Evolutionary conservation across 768 basidiomycete species (phyloP).

Genomic region (Podaxis pistillaris): DNA sequence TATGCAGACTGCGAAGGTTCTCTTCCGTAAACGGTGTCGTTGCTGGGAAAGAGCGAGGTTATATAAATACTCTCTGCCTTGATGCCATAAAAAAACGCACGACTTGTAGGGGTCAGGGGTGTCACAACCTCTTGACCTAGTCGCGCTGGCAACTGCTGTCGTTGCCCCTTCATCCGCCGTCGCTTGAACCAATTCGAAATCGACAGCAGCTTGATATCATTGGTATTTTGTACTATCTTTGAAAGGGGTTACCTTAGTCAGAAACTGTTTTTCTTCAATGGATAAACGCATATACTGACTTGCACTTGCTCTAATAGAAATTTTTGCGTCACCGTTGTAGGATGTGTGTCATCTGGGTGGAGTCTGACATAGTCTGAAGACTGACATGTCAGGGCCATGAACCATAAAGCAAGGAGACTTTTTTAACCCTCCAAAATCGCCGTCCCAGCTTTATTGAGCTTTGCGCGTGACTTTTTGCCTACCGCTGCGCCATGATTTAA

Average conservation of each 20-base stretch:
- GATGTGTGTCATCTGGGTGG: constrained; percentile 10
- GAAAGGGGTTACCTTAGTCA: neutral
- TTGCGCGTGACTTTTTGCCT: neutral
- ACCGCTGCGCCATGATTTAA: neutral
- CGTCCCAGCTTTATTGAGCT: neutral
- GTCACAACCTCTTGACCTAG: neutral
- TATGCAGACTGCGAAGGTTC: constrained; percentile 5
- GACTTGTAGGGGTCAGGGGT: neutral
- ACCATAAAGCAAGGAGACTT: neutral
- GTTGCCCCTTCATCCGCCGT: neutral
- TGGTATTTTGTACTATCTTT: neutral
- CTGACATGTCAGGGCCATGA: neutral
- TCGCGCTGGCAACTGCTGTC: neutral
- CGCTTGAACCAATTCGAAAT: constrained; percentile 4
- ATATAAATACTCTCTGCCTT: neutral
- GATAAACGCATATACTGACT: constrained; percentile 2
- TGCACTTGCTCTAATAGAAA: neutral
- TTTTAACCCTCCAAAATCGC: neutral
- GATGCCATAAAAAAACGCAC: neutral
- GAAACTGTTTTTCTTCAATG: neutral
- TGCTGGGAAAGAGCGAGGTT: neutral
- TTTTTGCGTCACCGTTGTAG: constrained; percentile 1
- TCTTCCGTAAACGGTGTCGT: neutral
- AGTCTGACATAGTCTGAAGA: constrained; percentile 1
- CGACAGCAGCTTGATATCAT: neutral